Evolutionary conservation across 306 rosid species (phyloP).

Genomic region (Prunus mume): DNA sequence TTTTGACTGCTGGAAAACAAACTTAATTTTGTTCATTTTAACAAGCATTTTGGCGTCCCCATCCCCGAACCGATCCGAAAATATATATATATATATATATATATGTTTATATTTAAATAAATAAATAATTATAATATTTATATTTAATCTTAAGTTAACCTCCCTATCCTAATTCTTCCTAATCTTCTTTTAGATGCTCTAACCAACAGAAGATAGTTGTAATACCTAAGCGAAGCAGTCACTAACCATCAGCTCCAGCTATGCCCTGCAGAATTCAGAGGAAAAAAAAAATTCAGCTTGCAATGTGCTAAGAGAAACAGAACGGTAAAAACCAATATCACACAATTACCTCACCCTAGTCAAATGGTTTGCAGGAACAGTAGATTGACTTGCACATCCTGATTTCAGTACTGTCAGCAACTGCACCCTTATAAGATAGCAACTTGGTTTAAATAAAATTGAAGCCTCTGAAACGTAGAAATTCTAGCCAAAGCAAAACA

Average conservation of each 20-base stretch:
- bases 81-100: no score
- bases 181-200: not conserved
- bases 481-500: not conserved
- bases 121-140: no score
- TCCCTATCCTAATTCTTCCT: fast-evolving
- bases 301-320: not conserved
- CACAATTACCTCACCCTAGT: constrained; percentile 38
- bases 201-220: not conserved
- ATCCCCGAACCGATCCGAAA: no score
- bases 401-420: constrained; percentile 22
- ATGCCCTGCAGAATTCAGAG: constrained; percentile 43
- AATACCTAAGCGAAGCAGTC: not conserved
- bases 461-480: not conserved
- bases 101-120: no score
- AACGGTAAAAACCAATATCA: constrained; percentile 4
- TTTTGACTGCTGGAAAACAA: not conserved
- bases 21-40: not conserved
- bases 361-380: constrained; percentile 8
- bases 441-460: not conserved
- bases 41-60: not conserved
- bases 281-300: constrained; percentile 13
- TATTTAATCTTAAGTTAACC: no score
- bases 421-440: constrained; percentile 27
- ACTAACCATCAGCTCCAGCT: constrained; percentile 50
- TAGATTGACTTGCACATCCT: constrained; percentile 13